phyloP scores from a whole-genome alignment of 768 basidiomycete genomes.

The Naganishia onofrii region DNA sequence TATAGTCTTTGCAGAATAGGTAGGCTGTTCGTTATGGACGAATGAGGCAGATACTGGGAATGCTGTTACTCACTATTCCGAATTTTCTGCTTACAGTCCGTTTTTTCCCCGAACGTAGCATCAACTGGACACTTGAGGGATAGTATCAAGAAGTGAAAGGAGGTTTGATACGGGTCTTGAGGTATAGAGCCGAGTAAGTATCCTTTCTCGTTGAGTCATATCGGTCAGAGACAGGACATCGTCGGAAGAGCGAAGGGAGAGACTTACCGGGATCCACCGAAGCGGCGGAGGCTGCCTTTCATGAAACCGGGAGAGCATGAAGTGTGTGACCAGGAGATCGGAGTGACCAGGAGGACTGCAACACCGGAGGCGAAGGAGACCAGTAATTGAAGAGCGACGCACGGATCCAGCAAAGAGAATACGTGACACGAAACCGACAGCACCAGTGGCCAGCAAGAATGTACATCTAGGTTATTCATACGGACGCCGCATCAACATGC shows the following conservation, averaged over 20 bases:
- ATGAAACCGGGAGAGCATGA: background rate
- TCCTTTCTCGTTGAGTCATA: background rate
- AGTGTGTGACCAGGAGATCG: background rate
- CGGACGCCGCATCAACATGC: too few relatives aligned
- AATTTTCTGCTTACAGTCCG: background rate
- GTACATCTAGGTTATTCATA: too few relatives aligned
- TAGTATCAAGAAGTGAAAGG: background rate
- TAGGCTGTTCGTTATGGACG: background rate
- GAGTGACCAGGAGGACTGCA: background rate
- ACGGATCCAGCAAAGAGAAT: background rate
- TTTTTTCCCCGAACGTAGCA: background rate
- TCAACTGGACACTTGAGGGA: background rate
- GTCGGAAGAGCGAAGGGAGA: background rate
- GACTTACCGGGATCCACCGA: background rate
- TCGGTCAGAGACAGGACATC: constrained; percentile 1
- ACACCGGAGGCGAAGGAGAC: background rate
- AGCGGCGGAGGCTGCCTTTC: background rate
- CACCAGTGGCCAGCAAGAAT: background rate
- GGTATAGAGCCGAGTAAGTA: background rate
- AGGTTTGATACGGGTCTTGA: background rate
- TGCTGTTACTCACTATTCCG: background rate
- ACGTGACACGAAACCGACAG: background rate
- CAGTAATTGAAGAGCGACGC: background rate
- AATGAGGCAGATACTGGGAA: background rate
- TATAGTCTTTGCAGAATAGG: background rate